These are phyloP conservation scores for Metschnikowia kunwiensis DNA, from an alignment of 805 yeast genomes.

Conservation along the genomic window DNA sequence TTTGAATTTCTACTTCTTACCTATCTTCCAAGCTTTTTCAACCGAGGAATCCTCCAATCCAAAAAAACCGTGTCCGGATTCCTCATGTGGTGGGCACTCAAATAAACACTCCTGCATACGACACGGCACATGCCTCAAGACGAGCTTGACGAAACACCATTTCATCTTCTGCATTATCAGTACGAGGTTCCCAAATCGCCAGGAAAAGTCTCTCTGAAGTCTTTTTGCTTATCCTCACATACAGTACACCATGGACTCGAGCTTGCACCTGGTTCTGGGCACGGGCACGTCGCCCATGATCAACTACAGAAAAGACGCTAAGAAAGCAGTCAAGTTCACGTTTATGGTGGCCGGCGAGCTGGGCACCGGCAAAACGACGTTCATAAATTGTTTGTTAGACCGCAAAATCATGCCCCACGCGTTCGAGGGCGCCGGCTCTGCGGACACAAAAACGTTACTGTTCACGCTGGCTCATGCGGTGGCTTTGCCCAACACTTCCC, in stretches of 20 bases:
- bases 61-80: too few species aligned
- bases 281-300: slow-evolving; percentile 41
- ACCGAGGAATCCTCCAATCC: too few species aligned
- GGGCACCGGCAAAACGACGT: slow-evolving; percentile 78
- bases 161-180: too few species aligned
- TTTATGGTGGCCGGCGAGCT: slow-evolving; percentile 69
- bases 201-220: too few species aligned
- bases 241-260: slow-evolving; percentile 19
- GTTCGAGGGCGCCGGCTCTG: slow-evolving; percentile 33
- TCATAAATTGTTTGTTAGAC: slow-evolving; percentile 64
- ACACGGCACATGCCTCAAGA: too few species aligned
- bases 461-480: slow-evolving; percentile 59
- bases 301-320: slow-evolving; percentile 61
- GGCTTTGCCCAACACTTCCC: slow-evolving; percentile 50
- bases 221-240: too few species aligned
- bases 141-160: too few species aligned
- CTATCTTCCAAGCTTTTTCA: too few species aligned
- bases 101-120: too few species aligned
- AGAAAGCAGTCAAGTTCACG: slow-evolving; percentile 71
- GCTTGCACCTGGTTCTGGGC: slow-evolving; percentile 29
- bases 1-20: too few species aligned
- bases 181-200: too few species aligned
- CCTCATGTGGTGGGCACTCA: too few species aligned
- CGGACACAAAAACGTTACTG: slow-evolving; percentile 50
- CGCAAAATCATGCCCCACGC: slow-evolving; percentile 60